A percentile compares a stretch with the other conserved stretches of the same genome.
Conservation (phyloP, 23 red algal genomes). For the Gracilariopsis chorda region DNA sequence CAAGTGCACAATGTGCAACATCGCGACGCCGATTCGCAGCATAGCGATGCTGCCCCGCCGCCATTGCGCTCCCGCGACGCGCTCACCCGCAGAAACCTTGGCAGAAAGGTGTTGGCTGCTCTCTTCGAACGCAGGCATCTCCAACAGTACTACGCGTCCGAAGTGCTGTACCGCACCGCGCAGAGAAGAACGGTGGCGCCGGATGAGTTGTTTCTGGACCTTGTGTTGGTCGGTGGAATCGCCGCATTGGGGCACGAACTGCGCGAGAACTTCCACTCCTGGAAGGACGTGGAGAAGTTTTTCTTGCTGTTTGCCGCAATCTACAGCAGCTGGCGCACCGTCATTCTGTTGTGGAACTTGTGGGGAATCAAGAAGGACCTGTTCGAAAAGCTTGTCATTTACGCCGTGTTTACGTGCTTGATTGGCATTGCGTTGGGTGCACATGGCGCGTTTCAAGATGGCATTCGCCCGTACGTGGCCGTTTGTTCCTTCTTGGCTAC, state of each 20-base stretch:
- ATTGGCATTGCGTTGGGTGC: conserved; percentile 55
- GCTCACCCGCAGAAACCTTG: background rate
- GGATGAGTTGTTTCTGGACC: conserved; percentile 65
- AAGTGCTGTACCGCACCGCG: conserved; percentile 9
- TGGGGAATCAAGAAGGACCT: conserved; percentile 48
- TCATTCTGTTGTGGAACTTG: conserved; percentile 64
- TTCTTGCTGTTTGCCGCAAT: conserved; percentile 66
- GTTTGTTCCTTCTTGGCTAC: conserved; percentile 49
- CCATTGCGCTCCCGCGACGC: background rate
- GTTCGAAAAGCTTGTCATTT: conserved; percentile 57
- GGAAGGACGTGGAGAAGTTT: conserved; percentile 71
- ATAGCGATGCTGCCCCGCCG: background rate
- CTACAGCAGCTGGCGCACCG: conserved; percentile 58
- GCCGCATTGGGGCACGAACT: conserved; percentile 63
- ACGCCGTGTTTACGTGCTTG: conserved; percentile 22
- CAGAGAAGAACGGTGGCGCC: conserved; percentile 11
- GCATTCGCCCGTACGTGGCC: conserved; percentile 42
- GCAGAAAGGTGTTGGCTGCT: background rate
- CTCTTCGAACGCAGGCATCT: conserved; percentile 37
- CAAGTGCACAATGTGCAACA: conserved; percentile 39
- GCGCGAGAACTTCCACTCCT: conserved; percentile 38
- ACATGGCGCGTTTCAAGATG: conserved; percentile 56
- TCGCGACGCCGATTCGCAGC: background rate
- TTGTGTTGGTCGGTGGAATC: conserved; percentile 60
- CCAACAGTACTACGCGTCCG: conserved; percentile 55